Evolutionary conservation across 495 filamentous ascomycete genomes (phyloP).

Genomic region (Aspergillus sclerotioniger): DNA sequence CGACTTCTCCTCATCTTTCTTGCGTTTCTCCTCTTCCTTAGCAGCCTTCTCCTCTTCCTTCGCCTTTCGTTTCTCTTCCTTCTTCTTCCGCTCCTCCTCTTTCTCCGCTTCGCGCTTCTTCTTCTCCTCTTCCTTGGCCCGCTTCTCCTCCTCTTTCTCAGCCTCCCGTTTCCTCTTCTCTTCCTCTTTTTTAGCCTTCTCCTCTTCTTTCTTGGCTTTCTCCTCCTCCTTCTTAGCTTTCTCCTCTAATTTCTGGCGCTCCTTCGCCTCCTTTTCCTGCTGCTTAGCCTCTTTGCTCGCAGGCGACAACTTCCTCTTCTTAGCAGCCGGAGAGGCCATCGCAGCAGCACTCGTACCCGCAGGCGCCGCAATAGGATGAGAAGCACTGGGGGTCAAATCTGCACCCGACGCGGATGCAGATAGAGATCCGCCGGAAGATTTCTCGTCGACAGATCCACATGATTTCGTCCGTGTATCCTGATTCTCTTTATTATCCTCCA

Average conservation of each 20-base stretch:
- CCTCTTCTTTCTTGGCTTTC: slow-evolving; percentile 44
- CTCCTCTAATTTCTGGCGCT: slow-evolving; percentile 46
- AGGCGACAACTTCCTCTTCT: slow-evolving; percentile 53
- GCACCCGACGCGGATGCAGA: neutral
- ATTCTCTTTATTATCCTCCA: slow-evolving; percentile 13
- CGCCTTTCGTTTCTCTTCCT: slow-evolving; percentile 52
- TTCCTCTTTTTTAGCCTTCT: slow-evolving; percentile 43
- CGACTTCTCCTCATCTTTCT: slow-evolving; percentile 55
- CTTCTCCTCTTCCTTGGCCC: slow-evolving; percentile 31
- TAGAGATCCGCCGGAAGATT: neutral
- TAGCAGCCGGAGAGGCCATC: slow-evolving; percentile 26
- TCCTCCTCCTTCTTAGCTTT: slow-evolving; percentile 47
- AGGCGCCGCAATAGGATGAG: neutral
- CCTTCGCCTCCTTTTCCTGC: slow-evolving; percentile 54
- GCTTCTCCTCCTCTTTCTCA: slow-evolving; percentile 40
- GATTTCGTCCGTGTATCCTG: neutral
- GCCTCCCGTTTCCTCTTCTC: slow-evolving; percentile 44
- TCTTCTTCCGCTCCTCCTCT: slow-evolving; percentile 28
- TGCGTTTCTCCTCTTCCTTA: slow-evolving; percentile 25
- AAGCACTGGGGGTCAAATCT: slow-evolving; percentile 2
- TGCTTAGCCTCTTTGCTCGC: slow-evolving; percentile 53
- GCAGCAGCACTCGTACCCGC: neutral
- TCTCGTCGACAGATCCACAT: neutral
- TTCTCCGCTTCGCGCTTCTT: slow-evolving; percentile 36
- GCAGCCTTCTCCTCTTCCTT: slow-evolving; percentile 62